phyloP scores from a whole-genome alignment of 1,284 basidiomycete genomes.

The Ustilago nuda region DNA sequence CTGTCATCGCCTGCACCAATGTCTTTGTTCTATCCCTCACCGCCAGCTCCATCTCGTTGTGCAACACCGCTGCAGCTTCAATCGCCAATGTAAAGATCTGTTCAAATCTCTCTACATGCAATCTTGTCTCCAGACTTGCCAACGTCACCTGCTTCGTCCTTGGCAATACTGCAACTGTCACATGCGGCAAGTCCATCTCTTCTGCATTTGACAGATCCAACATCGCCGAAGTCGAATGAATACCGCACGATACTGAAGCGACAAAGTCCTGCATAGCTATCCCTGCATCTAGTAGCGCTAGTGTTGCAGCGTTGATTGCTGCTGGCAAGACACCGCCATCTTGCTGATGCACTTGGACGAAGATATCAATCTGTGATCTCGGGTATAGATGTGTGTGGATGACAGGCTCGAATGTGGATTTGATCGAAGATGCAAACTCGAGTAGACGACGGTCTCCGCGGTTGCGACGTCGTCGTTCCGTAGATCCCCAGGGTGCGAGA shows the following conservation, averaged over 20 bases:
- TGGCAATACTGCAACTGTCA: slow-evolving; percentile 89
- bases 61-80: slow-evolving; percentile 82
- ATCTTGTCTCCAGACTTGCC: slow-evolving; percentile 90
- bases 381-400: slow-evolving; percentile 91
- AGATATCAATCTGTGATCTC: slow-evolving; percentile 91
- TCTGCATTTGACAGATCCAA: slow-evolving; percentile 88
- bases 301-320: slow-evolving; percentile 92
- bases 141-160: slow-evolving; percentile 83
- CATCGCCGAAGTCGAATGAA: slow-evolving; percentile 74
- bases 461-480: slow-evolving; percentile 79
- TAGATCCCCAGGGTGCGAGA: slow-evolving; percentile 79
- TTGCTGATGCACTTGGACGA: slow-evolving; percentile 89
- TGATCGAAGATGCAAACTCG: slow-evolving; percentile 86
- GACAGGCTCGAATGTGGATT: slow-evolving; percentile 94
- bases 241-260: slow-evolving; percentile 76
- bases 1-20: slow-evolving; percentile 72
- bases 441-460: slow-evolving; percentile 79
- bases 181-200: slow-evolving; percentile 87
- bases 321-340: slow-evolving; percentile 91
- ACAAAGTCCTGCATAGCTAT: slow-evolving; percentile 92
- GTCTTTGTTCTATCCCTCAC: slow-evolving; percentile 77
- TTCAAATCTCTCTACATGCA: slow-evolving; percentile 91
- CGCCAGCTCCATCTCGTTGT: slow-evolving; percentile 83
- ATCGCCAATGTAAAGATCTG: slow-evolving; percentile 84
- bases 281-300: slow-evolving; percentile 89